A percentile compares a stretch with the other conserved stretches of the same genome.
Conservation (phyloP, 2,329 filamentous ascomycete species). For the Dactylellina leptospora region DNA sequence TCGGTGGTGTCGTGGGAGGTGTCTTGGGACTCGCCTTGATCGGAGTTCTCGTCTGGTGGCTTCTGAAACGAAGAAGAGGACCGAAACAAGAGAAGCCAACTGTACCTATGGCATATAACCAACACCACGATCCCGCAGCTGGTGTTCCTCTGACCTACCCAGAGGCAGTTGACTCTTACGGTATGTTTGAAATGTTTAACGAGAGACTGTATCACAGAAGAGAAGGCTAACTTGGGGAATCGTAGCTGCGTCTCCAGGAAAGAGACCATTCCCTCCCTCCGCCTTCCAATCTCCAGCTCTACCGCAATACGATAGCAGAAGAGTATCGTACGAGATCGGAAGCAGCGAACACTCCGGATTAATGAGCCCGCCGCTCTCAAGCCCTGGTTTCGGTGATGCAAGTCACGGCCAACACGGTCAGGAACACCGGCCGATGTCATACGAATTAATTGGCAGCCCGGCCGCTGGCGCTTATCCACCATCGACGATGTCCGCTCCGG, state of each 20-base stretch:
- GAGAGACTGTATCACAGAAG: not conserved
- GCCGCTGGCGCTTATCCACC: constrained; percentile 16
- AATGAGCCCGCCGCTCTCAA: constrained; percentile 34
- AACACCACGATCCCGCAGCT: constrained; percentile 19
- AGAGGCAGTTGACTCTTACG: constrained; percentile 44
- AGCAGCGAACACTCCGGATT: constrained; percentile 22
- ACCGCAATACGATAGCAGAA: constrained; percentile 31
- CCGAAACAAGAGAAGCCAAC: not conserved
- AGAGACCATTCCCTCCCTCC: constrained; percentile 41
- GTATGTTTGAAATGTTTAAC: constrained; percentile 8
- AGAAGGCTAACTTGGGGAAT: constrained; percentile 12
- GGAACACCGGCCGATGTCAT: constrained; percentile 29
- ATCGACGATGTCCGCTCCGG: constrained; percentile 32
- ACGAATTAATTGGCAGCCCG: constrained; percentile 45
- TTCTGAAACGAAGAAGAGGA: constrained; percentile 12
- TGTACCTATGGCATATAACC: constrained; percentile 36
- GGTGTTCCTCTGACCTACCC: constrained; percentile 37
- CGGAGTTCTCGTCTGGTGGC: constrained; percentile 32
- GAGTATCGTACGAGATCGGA: constrained; percentile 42
- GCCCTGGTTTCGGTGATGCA: constrained; percentile 7
- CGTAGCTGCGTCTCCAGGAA: constrained; percentile 27
- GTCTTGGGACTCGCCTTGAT: constrained; percentile 27
- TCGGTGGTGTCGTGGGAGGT: constrained; percentile 42
- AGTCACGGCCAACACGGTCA: constrained; percentile 3
- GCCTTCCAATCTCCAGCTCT: constrained; percentile 40